These are phyloP conservation scores for Cyphellophora attinorum DNA, from an alignment of 2,329 filamentous ascomycete species.

Conservation along the genomic window DNA sequence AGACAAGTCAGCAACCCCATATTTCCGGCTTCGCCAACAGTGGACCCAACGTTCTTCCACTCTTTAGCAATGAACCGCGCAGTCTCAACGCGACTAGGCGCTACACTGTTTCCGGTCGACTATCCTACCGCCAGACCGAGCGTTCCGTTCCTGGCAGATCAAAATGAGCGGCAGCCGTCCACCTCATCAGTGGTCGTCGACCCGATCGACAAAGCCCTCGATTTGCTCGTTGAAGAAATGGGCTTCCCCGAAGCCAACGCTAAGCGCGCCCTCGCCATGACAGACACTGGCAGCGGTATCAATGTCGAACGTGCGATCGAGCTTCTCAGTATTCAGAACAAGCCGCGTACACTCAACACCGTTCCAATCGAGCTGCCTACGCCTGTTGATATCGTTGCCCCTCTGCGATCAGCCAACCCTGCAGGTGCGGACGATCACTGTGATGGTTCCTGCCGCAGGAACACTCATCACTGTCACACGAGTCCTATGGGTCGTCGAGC, in stretches of 20 bases:
- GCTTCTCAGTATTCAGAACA: conserved; percentile 33
- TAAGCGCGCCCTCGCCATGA: conserved; percentile 47
- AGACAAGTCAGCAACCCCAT: background rate
- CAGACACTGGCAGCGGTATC: conserved; percentile 51
- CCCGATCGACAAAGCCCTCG: conserved; percentile 48
- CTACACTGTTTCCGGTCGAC: conserved; percentile 17
- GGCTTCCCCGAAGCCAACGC: conserved; percentile 49
- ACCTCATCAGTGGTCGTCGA: conserved; percentile 29
- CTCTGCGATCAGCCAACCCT: conserved; percentile 4
- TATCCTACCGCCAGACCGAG: conserved; percentile 9
- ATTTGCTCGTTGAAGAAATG: conserved; percentile 46
- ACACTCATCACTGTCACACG: too few relatives aligned
- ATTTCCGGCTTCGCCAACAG: conserved; percentile 13
- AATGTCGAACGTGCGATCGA: conserved; percentile 49
- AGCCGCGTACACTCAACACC: conserved; percentile 22
- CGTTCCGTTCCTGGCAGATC: conserved; percentile 11
- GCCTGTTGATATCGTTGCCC: conserved; percentile 4
- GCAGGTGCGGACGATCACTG: conserved; percentile 9
- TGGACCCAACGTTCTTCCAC: conserved; percentile 15
- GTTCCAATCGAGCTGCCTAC: conserved; percentile 17
- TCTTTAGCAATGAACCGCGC: conserved; percentile 13
- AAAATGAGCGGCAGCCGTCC: conserved; percentile 7
- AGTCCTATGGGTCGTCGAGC: background rate
- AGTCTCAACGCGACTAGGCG: conserved; percentile 14
- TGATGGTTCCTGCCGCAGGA: conserved; percentile 14